Base-by-base conservation (phyloP, 306 rosid genomes). In the apple (Malus domestica) region DNA sequence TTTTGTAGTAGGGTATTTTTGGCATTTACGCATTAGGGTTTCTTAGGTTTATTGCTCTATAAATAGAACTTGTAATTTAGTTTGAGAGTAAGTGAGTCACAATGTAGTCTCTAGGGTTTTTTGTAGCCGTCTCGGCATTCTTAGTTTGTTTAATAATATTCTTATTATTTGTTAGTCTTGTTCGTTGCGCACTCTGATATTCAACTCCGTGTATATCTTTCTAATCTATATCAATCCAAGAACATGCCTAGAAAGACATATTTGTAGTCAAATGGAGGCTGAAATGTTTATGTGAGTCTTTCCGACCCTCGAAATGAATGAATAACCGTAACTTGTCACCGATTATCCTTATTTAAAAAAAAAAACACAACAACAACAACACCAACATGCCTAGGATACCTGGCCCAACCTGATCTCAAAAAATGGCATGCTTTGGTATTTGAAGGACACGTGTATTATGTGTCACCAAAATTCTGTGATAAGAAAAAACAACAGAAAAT, bases 251-350 rank as follows among this genome's bases (percentile, higher is more conserved):
- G 23, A 1, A 38, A 38, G 2, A 1, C 9, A 38, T 0, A 38
- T 6, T 38, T 7, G 0, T 38, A 8, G 10, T 38, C 9, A 7
- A 0, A 38, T 0, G 0, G 9, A 38, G 0, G 2, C 0, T 38
- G 0, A 6, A 38, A 38, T 38, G 2, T 1, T 7, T 6, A 0
- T 38, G 9, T 38, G 0, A 38, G 0, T 7, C 42, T 38, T 38
- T 0, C 0, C 0, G 2, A 35, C 8, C 2, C 0, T 35, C 2
- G 0, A 38, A 7, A 38, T 0, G 0, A 0, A 38, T 6, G 2
- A 7, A 6, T 38, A 38, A 38, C 0, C 9, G 0, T 38, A 38
- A 1, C 0, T 38, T 38, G 0, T 2, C 0, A 38, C 2, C 0
- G 2, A 0, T 38, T 38, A 0, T 38, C 0, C 2, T 35, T 0